phyloP scores from a whole-genome alignment of 1,284 basidiomycete species.

The Malassezia furfur region DNA sequence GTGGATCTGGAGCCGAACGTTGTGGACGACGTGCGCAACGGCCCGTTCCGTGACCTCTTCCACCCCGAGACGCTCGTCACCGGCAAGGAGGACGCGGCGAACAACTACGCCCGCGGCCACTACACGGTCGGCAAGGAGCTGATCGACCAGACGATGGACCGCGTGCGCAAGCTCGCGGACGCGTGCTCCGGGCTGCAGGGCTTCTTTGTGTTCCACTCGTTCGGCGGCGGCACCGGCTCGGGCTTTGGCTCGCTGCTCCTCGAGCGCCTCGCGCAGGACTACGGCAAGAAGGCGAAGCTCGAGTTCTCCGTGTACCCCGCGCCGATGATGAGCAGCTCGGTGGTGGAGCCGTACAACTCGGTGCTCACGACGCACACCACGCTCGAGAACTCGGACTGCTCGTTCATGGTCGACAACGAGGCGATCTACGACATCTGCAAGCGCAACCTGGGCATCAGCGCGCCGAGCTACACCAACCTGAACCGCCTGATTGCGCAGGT shows the following conservation, averaged over 20 bases:
- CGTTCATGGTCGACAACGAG: slow-evolving; percentile 51
- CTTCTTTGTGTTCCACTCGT: slow-evolving; percentile 99
- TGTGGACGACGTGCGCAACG: slow-evolving; percentile 90
- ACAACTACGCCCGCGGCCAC: slow-evolving; percentile 71
- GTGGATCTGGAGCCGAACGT: slow-evolving; percentile 89
- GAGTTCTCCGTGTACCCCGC: slow-evolving; percentile 94
- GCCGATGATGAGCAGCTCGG: slow-evolving; percentile 69
- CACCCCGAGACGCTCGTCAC: slow-evolving; percentile 98
- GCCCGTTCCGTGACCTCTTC: slow-evolving; percentile 87
- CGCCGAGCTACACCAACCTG: slow-evolving; percentile 85
- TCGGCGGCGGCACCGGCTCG: slow-evolving; percentile 97
- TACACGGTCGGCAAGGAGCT: slow-evolving; percentile 94
- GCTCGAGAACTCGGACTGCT: slow-evolving; percentile 97
- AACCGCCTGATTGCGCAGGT: slow-evolving; percentile 90
- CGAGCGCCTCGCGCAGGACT: slow-evolving; percentile 90
- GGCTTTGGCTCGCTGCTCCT: slow-evolving; percentile 95
- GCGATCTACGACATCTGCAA: slow-evolving; percentile 98
- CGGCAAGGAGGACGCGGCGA: slow-evolving; percentile 98
- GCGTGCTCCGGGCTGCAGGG: slow-evolving; percentile 97
- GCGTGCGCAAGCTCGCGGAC: slow-evolving; percentile 87
- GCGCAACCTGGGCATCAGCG: slow-evolving; percentile 75
- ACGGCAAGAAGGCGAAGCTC: slow-evolving; percentile 98
- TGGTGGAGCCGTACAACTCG: slow-evolving; percentile 99
- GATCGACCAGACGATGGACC: slow-evolving; percentile 77
- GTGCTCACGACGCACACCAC: slow-evolving; percentile 98